Conservation (phyloP, 2,329 filamentous ascomycete genomes). For the Fusarium ramigenum region DNA sequence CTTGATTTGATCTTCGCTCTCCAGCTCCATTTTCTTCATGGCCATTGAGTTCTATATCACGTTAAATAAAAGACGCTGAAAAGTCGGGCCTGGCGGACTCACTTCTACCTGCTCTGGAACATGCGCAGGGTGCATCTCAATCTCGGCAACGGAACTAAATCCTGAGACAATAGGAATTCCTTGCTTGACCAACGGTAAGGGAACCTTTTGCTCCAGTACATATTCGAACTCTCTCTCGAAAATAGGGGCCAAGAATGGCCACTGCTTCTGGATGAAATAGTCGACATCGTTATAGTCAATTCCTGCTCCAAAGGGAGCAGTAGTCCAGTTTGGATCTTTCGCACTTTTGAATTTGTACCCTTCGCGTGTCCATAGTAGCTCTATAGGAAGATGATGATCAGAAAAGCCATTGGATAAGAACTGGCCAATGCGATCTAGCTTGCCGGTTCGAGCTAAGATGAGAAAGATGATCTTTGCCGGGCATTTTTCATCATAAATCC, state of each 20-base stretch:
- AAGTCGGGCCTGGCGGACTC: neutral
- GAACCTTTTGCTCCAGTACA: neutral
- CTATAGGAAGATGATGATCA: neutral
- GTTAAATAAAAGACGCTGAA: neutral
- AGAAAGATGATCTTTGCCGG: neutral
- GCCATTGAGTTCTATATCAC: neutral
- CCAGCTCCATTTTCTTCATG: neutral
- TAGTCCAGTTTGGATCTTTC: neutral
- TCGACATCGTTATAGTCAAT: neutral
- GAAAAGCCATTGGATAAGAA: neutral
- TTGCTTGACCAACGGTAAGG: neutral
- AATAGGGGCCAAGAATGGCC: neutral
- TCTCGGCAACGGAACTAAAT: neutral
- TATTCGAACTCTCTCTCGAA: neutral
- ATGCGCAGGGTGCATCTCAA: neutral
- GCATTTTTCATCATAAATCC: neutral
- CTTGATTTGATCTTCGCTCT: neutral
- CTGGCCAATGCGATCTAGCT: neutral
- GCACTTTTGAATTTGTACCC: neutral
- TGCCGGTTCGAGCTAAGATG: neutral
- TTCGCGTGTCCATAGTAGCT: neutral
- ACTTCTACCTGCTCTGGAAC: neutral
- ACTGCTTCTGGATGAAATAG: neutral
- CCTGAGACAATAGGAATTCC: neutral
- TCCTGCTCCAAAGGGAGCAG: neutral